Percentiles rank a stretch among this genome's conserved stretches.
These are phyloP conservation scores for Salvia miltiorrhiza DNA, from an alignment of 257 asterid genomes.

Conservation along the genomic window DNA sequence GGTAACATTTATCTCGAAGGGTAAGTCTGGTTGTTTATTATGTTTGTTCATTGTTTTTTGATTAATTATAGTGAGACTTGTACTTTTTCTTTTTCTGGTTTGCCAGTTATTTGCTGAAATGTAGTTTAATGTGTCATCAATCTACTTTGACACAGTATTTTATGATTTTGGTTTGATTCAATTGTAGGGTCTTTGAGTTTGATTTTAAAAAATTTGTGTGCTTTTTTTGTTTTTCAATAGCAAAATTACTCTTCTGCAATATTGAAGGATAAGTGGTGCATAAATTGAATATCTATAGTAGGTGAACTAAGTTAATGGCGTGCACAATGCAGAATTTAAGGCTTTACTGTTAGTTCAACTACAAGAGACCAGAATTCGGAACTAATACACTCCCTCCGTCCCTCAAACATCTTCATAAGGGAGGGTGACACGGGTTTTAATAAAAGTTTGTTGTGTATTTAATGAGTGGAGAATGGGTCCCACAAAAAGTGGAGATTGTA, in stretches of 20 bases:
- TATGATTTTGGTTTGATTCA: neutral
- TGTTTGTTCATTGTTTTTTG: neutral
- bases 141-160: neutral
- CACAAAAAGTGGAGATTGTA: too few relatives aligned
- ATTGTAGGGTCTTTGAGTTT: neutral
- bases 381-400: too few relatives aligned
- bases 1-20: conserved; percentile 65
- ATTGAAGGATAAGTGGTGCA: neutral
- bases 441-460: too few relatives aligned
- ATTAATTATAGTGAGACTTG: neutral
- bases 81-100: neutral
- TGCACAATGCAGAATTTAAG: neutral
- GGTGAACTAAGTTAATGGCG: neutral
- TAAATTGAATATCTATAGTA: neutral
- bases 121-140: neutral
- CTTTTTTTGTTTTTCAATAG: neutral
- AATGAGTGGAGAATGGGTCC: too few relatives aligned
- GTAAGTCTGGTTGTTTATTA: conserved; percentile 29
- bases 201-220: neutral
- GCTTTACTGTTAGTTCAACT: neutral
- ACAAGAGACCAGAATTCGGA: neutral
- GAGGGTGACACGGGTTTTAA: too few relatives aligned
- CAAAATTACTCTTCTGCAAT: neutral
- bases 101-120: neutral
- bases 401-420: too few relatives aligned